Base-by-base conservation (phyloP, 352 stramenopile genomes). In the Blastocystis sp. region DNA sequence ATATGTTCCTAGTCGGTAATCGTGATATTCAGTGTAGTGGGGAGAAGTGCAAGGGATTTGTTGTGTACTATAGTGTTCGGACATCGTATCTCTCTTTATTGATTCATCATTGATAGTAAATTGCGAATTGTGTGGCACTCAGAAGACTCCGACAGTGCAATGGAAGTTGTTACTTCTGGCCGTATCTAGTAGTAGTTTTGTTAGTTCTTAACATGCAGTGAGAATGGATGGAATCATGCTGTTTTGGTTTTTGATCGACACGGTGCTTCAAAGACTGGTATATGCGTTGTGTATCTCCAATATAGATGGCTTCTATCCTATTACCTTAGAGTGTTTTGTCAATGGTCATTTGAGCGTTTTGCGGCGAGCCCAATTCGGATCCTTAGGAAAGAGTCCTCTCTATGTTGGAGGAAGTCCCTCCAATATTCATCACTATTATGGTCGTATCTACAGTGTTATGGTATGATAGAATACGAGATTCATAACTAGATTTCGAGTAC, bases 1-100 rank as follows among this genome's bases (percentile, higher is more conserved):
- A 68, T 68, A 44, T 68, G 48, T 84, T 56, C 33, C 17, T 84
- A 37, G 7, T 84, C 11, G 73, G 73, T 48, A 84, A 84, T 84
- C 51, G 73, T 44, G 48, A 64, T 35, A 66, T 84, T n/a, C 24
- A 44, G 33, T 84, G 73, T 68, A 57, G 53, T 66, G 5, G 19
- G 15, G 24, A 30, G 4, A 44, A 35, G 53, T 84, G 73, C 24
- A 66, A 42, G 37, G 73, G 73, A 22, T 84, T 84, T 66, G 73
- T 57, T 9, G 5, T 84, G 24, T 68, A 66, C 27, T 33, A 53
- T 35, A 68, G 53, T 35, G 48, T 44, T 66, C 15, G 27, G 6
- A 3, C 11, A 66, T 66, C 22, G 73, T 84, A 64, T 9, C 11
- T 11, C 3, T 54, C 22, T 24, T 22, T 0, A 0, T 6, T 1